Evolutionary conservation across 2,329 filamentous ascomycete species (phyloP), one percentile per base, ranked within the genome.

Genomic region (Boeremia lycopersici): DNA sequence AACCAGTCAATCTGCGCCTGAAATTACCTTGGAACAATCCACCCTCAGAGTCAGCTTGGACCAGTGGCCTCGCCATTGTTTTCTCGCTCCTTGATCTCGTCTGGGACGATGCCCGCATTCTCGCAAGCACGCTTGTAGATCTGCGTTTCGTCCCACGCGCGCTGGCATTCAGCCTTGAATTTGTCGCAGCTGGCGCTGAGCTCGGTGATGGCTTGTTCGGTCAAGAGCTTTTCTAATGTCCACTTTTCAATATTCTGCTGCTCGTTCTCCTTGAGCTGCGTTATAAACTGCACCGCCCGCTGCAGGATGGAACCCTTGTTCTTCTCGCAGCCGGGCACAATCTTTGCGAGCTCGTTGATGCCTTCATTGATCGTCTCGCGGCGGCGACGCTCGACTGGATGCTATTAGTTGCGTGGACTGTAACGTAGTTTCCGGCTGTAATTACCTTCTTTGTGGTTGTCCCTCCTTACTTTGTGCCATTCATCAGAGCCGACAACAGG

Each of bases 351-450:
- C 76, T 98, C 95, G 71, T 97, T 98, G 67, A 99, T 99, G 44
- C 95, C 95, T 77, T 99, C 95, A 64, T 99, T 99, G 74, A 99
- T 99, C 0, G 95, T 97, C 77, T 99, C 95, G 60, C 95, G 90
- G 39, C 95, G 91, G 55, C 95, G 91, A 57, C 95, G 91, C 78
- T 99, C 95, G 59, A 99, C 95, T 98, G 49, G 12, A 40, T 15
- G 7, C 17, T 5, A 56, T 67, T 25, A 66, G 63, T 42, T 30
- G 10, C 2, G n/a, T 30, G 6, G 7, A 10, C 11, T 1, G 17
- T 23, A 7, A 13, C 12, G 64, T 0, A 4, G 12, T 28, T 11
- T 15, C n/a, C 9, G 4, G 5, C 40, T 1, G 6, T 28, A 28
- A 84, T 70, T 78, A 95, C 93, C 95, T 83, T 98, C 93, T 84